Base-by-base conservation (phyloP, 257 asterid genomes). In the Petunia axillaris region DNA sequence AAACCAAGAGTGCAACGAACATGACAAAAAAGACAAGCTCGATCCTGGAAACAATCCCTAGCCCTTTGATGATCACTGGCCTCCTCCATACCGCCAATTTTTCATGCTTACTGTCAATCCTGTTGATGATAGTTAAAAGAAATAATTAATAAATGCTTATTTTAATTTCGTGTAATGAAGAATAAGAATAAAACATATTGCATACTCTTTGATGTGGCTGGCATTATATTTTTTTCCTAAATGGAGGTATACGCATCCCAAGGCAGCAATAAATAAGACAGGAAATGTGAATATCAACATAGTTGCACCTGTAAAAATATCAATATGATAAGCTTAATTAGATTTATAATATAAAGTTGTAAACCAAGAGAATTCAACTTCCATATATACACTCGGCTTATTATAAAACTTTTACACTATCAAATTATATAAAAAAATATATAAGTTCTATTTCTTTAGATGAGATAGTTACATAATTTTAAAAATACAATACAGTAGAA, bases 261-360 rank as follows among this genome's bases (percentile, higher is more conserved):
- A 14, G 58, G 89, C 92, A 83, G 98, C 96, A 85, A 94, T 91
- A 89, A 94, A 93, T 90, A 94, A 41, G 25, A 94, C 88, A 7
- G 98, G 98, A 64, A 93, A 89, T 62, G 98, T 93, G 88, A 91
- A 94, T 87, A 90, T 94, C 92, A 94, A 78, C 90, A 90, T 87
- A 77, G 90, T 91, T 15, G 98, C 92, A 79, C 97, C 97, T 93
- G 85, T 15, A 75, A 59, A n/a, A 57, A 41, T 11, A 3, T 9
- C 48, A 16, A 16, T 16, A 2, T 63, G 13, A 58, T 58, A 58
- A 58, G 13, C 16, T 25, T 25, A 25, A 25, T 25, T 25, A 25
- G 25, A 25, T 25, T 25, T 25, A 25, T 25, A 25, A 25, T 25
- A 25, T 25, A 25, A 25, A 25, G 25, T 25, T 25, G 25, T 25